Base-by-base conservation (phyloP, 495 filamentous ascomycete species). In the Neurospora hispaniola region DNA sequence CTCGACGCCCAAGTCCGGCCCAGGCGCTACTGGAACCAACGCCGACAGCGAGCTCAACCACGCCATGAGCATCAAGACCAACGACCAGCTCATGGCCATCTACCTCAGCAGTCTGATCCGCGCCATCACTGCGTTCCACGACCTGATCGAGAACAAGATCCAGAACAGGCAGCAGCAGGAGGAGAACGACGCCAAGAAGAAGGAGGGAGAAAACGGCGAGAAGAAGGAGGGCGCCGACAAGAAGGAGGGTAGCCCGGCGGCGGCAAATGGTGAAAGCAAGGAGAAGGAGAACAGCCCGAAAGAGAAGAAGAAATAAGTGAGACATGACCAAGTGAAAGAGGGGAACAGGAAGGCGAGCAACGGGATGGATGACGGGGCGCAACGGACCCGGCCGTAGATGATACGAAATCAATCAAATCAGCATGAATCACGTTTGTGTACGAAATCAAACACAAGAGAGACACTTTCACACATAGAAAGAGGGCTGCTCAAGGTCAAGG, bases 111-210 rank as follows among this genome's bases (percentile, higher is more conserved):
- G 92, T 82, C 84, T 99, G 84, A 98, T 99, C 83, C 89, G 96
- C 48, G 96, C 96, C 41, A 98, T 99, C 78, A 98, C 96, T 9
- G 96, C 96, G 16, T 99, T 98, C 90, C 96, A 99, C 81, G 96
- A 99, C 82, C 84, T 99, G 75, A 99, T 99, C 77, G 96, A 99
- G 86, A 99, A 99, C 84, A 99, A 99, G 90, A 97, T 98, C 74
- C 96, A 98, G 85, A 99, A 99, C 84, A 85, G 94, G 77, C 95
- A 97, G 84, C 93, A 95, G 80, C 93, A 96, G 82, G 96, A 97
- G 79, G 96, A 99, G 80, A 94, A 92, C 82, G 94, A 98, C 76
- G 88, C 88, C 74, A 88, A 86, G 73, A 90, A 91, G 71, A 86
- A 88, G 76, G 86, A 89, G 73, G 54, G 48, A 74, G 81, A 85